Conservation (phyloP, 805 yeast genomes). For the Debaryomyces maramus region DNA sequence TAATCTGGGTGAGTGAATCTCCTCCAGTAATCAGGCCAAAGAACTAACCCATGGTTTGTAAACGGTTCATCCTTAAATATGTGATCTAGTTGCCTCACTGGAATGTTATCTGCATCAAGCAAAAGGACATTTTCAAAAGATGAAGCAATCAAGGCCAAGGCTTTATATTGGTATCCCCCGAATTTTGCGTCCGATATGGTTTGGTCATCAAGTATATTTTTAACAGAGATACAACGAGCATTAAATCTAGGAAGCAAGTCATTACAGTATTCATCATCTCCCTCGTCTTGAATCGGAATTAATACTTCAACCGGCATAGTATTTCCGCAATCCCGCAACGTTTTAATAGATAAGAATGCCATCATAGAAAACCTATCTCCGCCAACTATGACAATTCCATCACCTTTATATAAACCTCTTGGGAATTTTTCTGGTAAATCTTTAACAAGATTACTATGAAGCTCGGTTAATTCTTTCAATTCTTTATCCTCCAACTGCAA, state of each 20-base stretch:
- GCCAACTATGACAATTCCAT: slow-evolving; percentile 38
- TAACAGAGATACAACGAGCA: no score
- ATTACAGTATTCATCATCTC: slow-evolving; percentile 48
- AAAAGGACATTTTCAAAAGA: slow-evolving; percentile 34
- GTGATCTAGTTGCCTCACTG: slow-evolving; percentile 28
- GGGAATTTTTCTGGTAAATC: no score
- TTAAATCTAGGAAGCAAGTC: no score
- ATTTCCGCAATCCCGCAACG: slow-evolving; percentile 38
- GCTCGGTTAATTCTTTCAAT: no score
- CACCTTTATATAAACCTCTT: no score
- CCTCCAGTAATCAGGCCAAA: slow-evolving; percentile 47
- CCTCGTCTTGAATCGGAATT: slow-evolving; percentile 37
- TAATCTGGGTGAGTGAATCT: slow-evolving; percentile 35
- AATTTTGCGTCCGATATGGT: slow-evolving; percentile 42
- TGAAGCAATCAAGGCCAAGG: slow-evolving; percentile 40
- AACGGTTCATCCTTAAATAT: slow-evolving; percentile 29
- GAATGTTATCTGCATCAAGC: slow-evolving; percentile 36
- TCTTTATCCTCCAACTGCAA: no score
- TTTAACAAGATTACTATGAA: no score
- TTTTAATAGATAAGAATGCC: slow-evolving; percentile 28
- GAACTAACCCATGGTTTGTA: slow-evolving; percentile 32
- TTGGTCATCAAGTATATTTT: no score
- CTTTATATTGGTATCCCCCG: slow-evolving; percentile 67
- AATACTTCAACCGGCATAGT: slow-evolving; percentile 39
- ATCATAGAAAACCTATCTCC: slow-evolving; percentile 38